Evolutionary conservation across 129 eudicot species (phyloP), one percentile per base, ranked within the genome.

Genomic region (Helianthus tuberosus): DNA sequence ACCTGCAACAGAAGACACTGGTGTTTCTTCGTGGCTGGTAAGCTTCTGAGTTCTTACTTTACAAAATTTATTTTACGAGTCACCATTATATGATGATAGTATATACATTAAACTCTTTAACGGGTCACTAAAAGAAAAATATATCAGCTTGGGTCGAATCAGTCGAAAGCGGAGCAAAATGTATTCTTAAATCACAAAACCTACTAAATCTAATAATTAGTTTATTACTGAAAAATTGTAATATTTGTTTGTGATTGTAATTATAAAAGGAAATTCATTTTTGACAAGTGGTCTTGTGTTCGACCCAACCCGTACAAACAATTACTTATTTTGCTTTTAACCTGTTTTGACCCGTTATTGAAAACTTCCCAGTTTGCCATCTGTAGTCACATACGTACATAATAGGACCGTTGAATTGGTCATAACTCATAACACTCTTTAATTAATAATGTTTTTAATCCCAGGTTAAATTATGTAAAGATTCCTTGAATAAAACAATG

Each of bases 1-100:
- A 80, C 99, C 98, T 61, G 99, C 97, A 73, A 94, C 96, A 14
- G 97, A 88, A 77, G 81, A 91, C 66, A 97, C 99, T 0, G 99
- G 96, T 73, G 97, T 94, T 77, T 88, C 96, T 41, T 86, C 97
- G 1, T 94, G 97, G 97, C 89, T 94, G 87, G 98, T 94, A 80
- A 71, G 75, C 60, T 71, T 69, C 75, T 51, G 13, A 32, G 36
- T 20, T 57, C 11, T 39, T 20, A n/a, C 5, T 10, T 69, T 16
- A 10, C 6, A 7, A 62, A 14, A 6, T 38, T 0, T 60, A 27
- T 11, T 29, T 29, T n/a, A n/a, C n/a, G n/a, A n/a, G n/a, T n/a
- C n/a, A n/a, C n/a, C n/a, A 32, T 12, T 29, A 61, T 61, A 29
- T 61, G 66, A 61, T 61, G 36, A 12, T 32, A 29, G 17, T 1